phyloP scores from a whole-genome alignment of 23 red algal genomes.

The Chondrus crispus region DNA sequence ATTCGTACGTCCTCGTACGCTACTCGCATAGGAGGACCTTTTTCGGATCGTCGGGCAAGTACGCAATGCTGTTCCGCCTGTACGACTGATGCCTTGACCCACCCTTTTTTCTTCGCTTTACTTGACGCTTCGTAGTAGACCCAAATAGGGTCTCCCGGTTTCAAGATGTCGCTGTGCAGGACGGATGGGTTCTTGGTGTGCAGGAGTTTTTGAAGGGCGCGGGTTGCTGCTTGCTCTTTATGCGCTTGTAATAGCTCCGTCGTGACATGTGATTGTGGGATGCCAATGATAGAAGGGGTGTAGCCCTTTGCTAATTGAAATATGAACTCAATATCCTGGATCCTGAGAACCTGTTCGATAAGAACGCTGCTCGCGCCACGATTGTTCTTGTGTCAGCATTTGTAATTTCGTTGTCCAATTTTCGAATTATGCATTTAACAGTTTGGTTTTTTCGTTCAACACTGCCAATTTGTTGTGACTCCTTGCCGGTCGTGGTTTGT shows the following conservation, averaged over 20 bases:
- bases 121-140: background rate
- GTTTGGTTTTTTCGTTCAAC: background rate
- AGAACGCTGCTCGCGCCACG: background rate
- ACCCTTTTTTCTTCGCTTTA: background rate
- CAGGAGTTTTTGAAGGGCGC: background rate
- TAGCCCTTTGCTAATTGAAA: constrained; percentile 4
- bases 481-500: background rate
- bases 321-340: background rate
- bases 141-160: background rate
- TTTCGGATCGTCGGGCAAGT: background rate
- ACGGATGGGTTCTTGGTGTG: background rate
- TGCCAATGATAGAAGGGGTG: background rate
- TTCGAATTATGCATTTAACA: background rate
- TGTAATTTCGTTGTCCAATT: background rate
- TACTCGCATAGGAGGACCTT: background rate
- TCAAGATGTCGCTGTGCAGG: background rate
- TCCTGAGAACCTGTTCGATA: background rate
- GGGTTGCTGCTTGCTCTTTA: background rate
- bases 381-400: background rate
- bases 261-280: background rate
- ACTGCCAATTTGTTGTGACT: background rate
- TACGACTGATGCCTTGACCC: background rate
- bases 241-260: background rate
- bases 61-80: background rate
- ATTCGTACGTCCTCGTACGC: background rate